Evolutionary conservation across 345 rosid genomes (phyloP).

Genomic region (Salix brachista): DNA sequence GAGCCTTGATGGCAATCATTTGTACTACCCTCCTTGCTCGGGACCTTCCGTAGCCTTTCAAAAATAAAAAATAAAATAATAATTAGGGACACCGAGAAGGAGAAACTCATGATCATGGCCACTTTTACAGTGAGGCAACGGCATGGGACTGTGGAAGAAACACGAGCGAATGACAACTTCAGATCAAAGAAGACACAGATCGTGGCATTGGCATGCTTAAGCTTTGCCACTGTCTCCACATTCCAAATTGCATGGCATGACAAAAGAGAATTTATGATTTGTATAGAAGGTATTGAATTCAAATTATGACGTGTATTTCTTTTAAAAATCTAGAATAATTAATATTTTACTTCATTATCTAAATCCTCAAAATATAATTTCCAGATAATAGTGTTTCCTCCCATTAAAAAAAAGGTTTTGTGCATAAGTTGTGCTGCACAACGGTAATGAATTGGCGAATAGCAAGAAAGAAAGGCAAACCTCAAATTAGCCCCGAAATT

Average conservation of each 20-base stretch:
- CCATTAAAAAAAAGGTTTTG: too few relatives aligned
- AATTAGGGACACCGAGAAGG: background rate
- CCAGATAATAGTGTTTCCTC: too few relatives aligned
- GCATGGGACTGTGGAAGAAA: background rate
- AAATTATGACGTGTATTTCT: accelerated
- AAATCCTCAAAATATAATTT: too few relatives aligned
- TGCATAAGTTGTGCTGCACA: too few relatives aligned
- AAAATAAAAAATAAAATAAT: too few relatives aligned
- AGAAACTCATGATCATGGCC: background rate
- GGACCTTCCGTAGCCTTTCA: too few relatives aligned
- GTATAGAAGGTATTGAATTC: accelerated
- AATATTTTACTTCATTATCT: too few relatives aligned
- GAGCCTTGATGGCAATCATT: background rate
- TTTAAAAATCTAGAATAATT: accelerated
- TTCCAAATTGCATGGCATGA: too few relatives aligned
- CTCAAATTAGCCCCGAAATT: background rate
- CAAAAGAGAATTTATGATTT: too few relatives aligned
- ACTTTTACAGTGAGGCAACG: background rate
- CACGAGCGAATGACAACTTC: too few relatives aligned
- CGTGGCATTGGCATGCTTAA: background rate
- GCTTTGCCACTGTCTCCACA: background rate
- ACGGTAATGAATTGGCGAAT: too few relatives aligned
- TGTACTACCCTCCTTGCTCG: background rate
- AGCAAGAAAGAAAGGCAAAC: background rate
- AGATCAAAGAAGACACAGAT: background rate